Percentiles rank a stretch among this genome's conserved stretches.
phyloP scores from a whole-genome alignment of 805 yeast genomes.

The Saturnispora serradocipensis region DNA sequence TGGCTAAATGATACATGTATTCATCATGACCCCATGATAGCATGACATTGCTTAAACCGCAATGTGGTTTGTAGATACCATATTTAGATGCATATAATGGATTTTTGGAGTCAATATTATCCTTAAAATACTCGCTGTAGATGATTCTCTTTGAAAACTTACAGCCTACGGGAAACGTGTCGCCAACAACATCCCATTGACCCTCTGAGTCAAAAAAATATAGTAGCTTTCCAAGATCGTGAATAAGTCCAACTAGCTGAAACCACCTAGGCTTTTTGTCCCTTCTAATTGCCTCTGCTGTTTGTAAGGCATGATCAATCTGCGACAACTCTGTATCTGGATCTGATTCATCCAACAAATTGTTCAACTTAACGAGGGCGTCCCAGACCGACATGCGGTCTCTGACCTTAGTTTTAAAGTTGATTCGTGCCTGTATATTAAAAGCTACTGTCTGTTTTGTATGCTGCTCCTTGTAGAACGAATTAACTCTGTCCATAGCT shows the following conservation, averaged over 20 bases:
- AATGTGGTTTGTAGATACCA: constrained; percentile 55
- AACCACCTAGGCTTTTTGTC: constrained; percentile 70
- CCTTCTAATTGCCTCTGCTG: constrained; percentile 63
- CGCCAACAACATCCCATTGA: constrained; percentile 78
- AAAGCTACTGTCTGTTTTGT: constrained; percentile 63
- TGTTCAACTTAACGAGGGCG: constrained; percentile 52
- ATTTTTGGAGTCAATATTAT: constrained; percentile 51
- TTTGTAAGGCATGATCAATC: constrained; percentile 66
- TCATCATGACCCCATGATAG: constrained; percentile 76
- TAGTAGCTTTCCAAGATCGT: constrained; percentile 59
- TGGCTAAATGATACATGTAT: constrained; percentile 66
- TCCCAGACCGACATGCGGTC: constrained; percentile 69
- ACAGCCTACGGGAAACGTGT: constrained; percentile 71
- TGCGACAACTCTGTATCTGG: constrained; percentile 71
- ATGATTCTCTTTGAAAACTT: constrained; percentile 50
- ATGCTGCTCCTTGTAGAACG: constrained; percentile 61
- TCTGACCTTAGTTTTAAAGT: constrained; percentile 57
- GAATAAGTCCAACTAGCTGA: constrained; percentile 64
- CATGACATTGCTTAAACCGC: constrained; percentile 65
- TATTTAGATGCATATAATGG: constrained; percentile 58
- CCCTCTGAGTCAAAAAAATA: constrained; percentile 66
- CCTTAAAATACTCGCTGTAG: constrained; percentile 48
- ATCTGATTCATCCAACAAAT: constrained; percentile 59
- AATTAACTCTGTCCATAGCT: constrained; percentile 59
- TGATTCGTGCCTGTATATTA: constrained; percentile 61